Percentiles rank a stretch among this genome's conserved stretches.
These are phyloP conservation scores for Xerocomus brunneocitrinus DNA, from an alignment of 768 basidiomycete genomes.

Conservation along the genomic window DNA sequence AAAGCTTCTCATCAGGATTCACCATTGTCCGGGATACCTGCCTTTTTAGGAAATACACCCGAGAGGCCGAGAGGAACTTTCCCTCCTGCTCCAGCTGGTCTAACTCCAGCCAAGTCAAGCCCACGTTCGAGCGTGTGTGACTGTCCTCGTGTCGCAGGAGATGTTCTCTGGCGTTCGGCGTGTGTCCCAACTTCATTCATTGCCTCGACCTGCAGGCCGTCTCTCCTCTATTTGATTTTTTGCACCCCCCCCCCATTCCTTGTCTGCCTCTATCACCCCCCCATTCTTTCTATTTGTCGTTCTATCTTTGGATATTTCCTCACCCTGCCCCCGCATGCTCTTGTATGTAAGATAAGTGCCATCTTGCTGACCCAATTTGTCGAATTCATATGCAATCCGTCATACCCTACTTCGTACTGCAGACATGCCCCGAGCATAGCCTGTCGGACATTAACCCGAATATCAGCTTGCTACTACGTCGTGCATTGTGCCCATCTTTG, in stretches of 20 bases:
- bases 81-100: neutral
- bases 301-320: neutral
- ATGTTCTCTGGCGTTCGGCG: neutral
- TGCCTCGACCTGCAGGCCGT: neutral
- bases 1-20: constrained; percentile 19
- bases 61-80: constrained; percentile 5
- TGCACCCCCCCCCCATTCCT: neutral
- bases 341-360: neutral
- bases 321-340: neutral
- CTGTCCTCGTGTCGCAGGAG: neutral
- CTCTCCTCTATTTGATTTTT: neutral
- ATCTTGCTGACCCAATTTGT: too few species aligned
- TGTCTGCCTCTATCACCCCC: neutral
- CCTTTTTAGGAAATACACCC: constrained; percentile 7
- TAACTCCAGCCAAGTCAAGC: neutral
- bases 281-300: neutral
- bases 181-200: neutral
- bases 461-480: constrained; percentile 7
- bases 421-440: neutral
- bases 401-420: neutral
- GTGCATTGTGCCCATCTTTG: constrained; percentile 4
- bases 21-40: constrained; percentile 3
- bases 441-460: constrained; percentile 23
- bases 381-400: neutral
- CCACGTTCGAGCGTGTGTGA: neutral